Conservation (phyloP, 495 filamentous ascomycete genomes). For the Tuber umbilicatum region DNA sequence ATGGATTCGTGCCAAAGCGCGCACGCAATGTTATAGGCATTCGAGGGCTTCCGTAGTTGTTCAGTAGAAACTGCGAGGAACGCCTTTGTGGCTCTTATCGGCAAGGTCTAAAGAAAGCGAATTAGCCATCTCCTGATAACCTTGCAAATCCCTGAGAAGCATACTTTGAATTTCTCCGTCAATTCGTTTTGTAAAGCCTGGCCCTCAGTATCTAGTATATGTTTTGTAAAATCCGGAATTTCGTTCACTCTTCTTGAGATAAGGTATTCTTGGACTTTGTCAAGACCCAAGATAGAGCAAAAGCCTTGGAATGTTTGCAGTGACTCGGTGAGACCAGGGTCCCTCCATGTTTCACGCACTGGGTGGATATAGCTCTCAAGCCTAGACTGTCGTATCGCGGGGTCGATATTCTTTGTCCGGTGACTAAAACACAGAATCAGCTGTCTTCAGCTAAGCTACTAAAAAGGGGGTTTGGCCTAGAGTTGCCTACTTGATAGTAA, state of each 20-base stretch:
- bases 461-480: background rate
- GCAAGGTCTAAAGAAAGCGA: slow-evolving; percentile 52
- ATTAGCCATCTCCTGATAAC: background rate
- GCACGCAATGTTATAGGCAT: slow-evolving; percentile 63
- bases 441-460: slow-evolving; percentile 1
- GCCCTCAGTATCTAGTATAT: slow-evolving; percentile 69
- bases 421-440: slow-evolving; percentile 51
- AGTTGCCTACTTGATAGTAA: slow-evolving; percentile 74
- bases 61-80: slow-evolving; percentile 86
- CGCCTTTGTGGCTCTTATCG: slow-evolving; percentile 78
- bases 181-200: slow-evolving; percentile 69
- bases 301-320: slow-evolving; percentile 72
- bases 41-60: slow-evolving; percentile 63
- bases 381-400: slow-evolving; percentile 55
- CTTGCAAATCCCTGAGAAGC: slow-evolving; percentile 43
- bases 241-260: slow-evolving; percentile 63
- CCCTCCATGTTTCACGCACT: slow-evolving; percentile 73
- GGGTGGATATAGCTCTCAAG: slow-evolving; percentile 69
- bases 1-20: slow-evolving; percentile 76
- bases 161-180: slow-evolving; percentile 57
- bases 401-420: slow-evolving; percentile 69
- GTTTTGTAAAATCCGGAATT: slow-evolving; percentile 73
- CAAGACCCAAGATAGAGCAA: slow-evolving; percentile 68
- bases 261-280: slow-evolving; percentile 73
- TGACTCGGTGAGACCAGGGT: slow-evolving; percentile 58